Conservation (phyloP, 768 basidiomycete species). For the Tulasnella sp. region DNA sequence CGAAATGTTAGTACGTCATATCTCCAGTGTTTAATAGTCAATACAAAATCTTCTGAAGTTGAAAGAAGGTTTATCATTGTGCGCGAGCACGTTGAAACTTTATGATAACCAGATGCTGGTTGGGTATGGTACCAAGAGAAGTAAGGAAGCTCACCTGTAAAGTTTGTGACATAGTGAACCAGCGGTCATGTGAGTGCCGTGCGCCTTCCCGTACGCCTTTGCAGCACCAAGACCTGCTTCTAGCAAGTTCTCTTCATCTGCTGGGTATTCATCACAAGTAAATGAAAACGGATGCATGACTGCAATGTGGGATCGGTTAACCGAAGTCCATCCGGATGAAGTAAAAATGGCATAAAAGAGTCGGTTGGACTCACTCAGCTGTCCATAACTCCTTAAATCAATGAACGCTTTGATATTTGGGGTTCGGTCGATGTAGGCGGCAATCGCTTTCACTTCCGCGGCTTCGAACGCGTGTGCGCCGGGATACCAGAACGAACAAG, state of each 20-base stretch:
- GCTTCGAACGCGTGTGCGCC: constrained; percentile 64
- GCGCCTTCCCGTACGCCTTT: constrained; percentile 39
- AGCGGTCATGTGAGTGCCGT: constrained; percentile 46
- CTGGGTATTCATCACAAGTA: constrained; percentile 46
- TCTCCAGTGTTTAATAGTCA: constrained; percentile 12
- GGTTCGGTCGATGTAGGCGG: constrained; percentile 45
- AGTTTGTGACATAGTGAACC: constrained; percentile 36
- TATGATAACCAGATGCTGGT: not conserved
- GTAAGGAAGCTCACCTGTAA: constrained; percentile 33
- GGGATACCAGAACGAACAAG: constrained; percentile 67
- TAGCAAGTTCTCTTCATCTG: constrained; percentile 61
- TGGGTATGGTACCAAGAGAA: not conserved
- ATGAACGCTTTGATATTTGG: constrained; percentile 44
- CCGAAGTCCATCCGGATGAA: not conserved
- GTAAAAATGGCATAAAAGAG: not conserved
- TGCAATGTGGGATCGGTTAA: constrained; percentile 2
- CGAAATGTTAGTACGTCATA: not conserved
- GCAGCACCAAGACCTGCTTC: constrained; percentile 59
- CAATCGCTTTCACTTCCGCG: constrained; percentile 60
- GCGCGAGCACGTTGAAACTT: not conserved
- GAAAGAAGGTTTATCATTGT: constrained; percentile 1
- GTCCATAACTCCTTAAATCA: constrained; percentile 70
- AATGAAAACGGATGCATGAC: constrained; percentile 47
- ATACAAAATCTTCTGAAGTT: constrained; percentile 2
- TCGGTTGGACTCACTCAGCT: constrained; percentile 47